phyloP scores from a whole-genome alignment of 2,329 filamentous ascomycete species.

The Claviceps sp. region DNA sequence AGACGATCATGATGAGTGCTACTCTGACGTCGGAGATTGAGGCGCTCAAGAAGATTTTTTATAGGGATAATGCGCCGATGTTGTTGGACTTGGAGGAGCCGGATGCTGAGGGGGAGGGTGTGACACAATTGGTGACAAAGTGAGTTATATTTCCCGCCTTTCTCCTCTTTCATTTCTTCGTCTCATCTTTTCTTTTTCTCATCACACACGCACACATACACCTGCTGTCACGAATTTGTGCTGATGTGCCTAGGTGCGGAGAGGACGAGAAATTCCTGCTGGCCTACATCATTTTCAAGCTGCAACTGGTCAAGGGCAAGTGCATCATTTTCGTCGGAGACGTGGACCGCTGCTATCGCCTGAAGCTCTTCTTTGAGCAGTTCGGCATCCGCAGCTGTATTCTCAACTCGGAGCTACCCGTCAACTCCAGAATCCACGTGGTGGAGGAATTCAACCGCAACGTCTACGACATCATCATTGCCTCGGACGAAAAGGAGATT shows the following conservation, averaged over 20 bases:
- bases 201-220: neutral
- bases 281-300: slow-evolving; percentile 87
- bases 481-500: slow-evolving; percentile 81
- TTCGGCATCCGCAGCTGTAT: slow-evolving; percentile 91
- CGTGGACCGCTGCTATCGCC: slow-evolving; percentile 74
- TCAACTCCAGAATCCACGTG: slow-evolving; percentile 86
- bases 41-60: slow-evolving; percentile 73
- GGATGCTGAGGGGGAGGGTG: slow-evolving; percentile 60
- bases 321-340: slow-evolving; percentile 62
- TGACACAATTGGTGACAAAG: slow-evolving; percentile 81
- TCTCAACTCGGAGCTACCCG: slow-evolving; percentile 83
- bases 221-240: neutral
- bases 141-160: slow-evolving; percentile 21
- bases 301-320: slow-evolving; percentile 88
- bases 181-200: neutral
- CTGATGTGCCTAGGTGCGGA: slow-evolving; percentile 45
- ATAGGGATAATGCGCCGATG: slow-evolving; percentile 52
- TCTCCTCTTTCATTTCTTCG: neutral
- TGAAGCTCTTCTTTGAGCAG: slow-evolving; percentile 93
- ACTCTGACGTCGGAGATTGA: slow-evolving; percentile 83
- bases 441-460: slow-evolving; percentile 96
- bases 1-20: slow-evolving; percentile 88
- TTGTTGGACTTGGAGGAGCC: slow-evolving; percentile 73
- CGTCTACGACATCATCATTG: slow-evolving; percentile 96
- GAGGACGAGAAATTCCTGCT: slow-evolving; percentile 96